Base-by-base conservation (phyloP, 2,329 filamentous ascomycete genomes). In the Parastagonospora avenae region DNA sequence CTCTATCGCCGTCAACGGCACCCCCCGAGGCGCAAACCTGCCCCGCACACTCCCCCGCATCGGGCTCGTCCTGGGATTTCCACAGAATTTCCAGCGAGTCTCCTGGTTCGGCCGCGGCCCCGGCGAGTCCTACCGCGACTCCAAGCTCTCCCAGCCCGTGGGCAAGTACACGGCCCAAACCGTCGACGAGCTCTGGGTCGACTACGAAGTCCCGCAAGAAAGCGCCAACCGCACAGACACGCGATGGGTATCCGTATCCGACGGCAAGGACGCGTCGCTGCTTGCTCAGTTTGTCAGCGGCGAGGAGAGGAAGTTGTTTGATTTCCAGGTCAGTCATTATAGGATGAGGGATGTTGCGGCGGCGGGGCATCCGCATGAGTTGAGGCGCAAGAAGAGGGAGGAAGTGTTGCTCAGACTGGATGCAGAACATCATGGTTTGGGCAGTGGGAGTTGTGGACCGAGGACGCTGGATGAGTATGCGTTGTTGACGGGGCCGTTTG, bases 181-280 rank as follows among this genome's bases (percentile, higher is more conserved):
- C 1, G 72, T 85, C 1, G 74, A 77, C 1, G 77, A 80, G 0
- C 75, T 89, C 24, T 80, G 82, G 63, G 79, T 80, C 0, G 75
- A 77, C 1, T 89, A 88, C 60, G 87, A 90, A 14, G 84, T 85
- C 16, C 87, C 87, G 0, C 87, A 90, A 65, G 87, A 90, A 60
- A 84, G 81, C 45, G 84, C 85, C 1, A 90, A 89, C 66, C 77
- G 83, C 11, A 83, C 82, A 47, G 83, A 83, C 30, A 82, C 81
- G 0, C 76, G 82, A 6, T 89, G 84, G 81, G 69, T 88, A 3
- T 71, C 73, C 9, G 12, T 72, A 5, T 45, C 49, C 9, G 53
- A 62, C 8, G 48, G 43, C 10, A 54, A 48, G 8, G 48, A 42
- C 14, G 44, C 52, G 2, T 54, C 58, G 1, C 40, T 71, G 11